Evolutionary conservation across 1,284 basidiomycete genomes (phyloP), one percentile per base, ranked within the genome.

Genomic region (Moniliophthora roreri): DNA sequence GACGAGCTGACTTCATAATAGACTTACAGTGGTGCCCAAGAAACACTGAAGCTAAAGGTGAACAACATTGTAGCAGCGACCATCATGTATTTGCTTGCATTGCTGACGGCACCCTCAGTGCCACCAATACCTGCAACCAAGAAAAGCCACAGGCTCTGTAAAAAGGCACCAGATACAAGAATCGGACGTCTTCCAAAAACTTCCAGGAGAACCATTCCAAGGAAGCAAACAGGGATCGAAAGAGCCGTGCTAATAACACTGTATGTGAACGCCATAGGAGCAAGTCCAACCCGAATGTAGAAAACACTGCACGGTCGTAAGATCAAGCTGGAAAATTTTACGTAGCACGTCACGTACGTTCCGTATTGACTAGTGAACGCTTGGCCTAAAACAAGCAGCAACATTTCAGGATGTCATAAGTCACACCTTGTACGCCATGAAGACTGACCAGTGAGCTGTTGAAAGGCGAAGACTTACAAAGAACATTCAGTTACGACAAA

Each of bases 341-440:
- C 16, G n/a, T 21, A 8, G 41, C 39, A 26, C 10, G 13, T 6
- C n/a, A 54, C 53, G 15, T 51, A 54, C 53, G 53, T 54, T 47
- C 53, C 53, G 38, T 54, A 54, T 47, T 54, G 53, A n/a, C 53
- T 54, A 24, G 48, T 50, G 41, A 54, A 54, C 28, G 48, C 53
- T 40, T 54, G 53, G 18, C 53, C 53, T 54, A 11, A 32, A 21
- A 38, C 10, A 15, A 16, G 16, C 10, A 20, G 9, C 28, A 10
- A 2, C 20, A 49, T 49, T 7, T 18, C 35, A 32, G 34, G n/a
- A n/a, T n/a, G n/a, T n/a, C n/a, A n/a, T n/a, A n/a, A n/a, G n/a
- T n/a, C n/a, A n/a, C n/a, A n/a, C n/a, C n/a, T n/a, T n/a, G n/a
- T n/a, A n/a, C n/a, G n/a, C n/a, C n/a, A n/a, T n/a, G 11, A 3